Evolutionary conservation across 225 moss, liverwort and hornwort species (phyloP).

Genomic region (Climacium dendroides): DNA sequence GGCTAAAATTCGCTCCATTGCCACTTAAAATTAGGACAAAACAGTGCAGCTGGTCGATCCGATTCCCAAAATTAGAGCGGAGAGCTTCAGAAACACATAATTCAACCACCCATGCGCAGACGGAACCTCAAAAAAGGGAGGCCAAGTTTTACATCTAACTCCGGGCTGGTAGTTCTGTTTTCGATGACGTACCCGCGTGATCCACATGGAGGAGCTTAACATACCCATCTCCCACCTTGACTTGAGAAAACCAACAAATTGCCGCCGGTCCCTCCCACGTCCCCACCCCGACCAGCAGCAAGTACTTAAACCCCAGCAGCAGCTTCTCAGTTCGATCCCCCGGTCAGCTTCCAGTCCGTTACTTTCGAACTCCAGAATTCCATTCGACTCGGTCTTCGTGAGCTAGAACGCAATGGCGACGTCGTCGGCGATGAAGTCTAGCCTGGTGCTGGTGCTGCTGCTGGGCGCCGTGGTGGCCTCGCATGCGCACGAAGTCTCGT

Average conservation of each 20-base stretch:
- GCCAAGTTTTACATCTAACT: not conserved
- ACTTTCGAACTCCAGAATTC: not conserved
- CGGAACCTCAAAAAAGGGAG: not conserved
- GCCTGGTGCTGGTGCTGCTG: not conserved
- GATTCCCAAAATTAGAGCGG: not conserved
- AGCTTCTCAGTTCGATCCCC: not conserved
- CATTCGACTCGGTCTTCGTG: too few relatives aligned
- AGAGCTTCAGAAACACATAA: not conserved
- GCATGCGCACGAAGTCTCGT: not conserved
- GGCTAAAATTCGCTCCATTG: too few relatives aligned
- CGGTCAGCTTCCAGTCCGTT: not conserved
- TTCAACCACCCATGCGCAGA: not conserved
- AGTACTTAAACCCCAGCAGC: not conserved
- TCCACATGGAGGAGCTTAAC: not conserved
- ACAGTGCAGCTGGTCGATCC: not conserved
- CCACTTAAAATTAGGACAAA: fast-evolving
- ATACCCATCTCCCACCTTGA: not conserved
- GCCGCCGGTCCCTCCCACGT: too few relatives aligned
- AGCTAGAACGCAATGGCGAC: not conserved
- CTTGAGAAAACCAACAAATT: not conserved
- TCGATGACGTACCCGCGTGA: not conserved
- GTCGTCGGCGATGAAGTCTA: not conserved
- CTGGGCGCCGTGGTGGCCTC: not conserved
- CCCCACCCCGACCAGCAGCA: too few relatives aligned
- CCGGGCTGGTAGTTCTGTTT: not conserved